Evolutionary conservation across 306 rosid genomes (phyloP), one percentile per base, ranked within the genome.

Genomic region (Astragalus glycyphyllos): DNA sequence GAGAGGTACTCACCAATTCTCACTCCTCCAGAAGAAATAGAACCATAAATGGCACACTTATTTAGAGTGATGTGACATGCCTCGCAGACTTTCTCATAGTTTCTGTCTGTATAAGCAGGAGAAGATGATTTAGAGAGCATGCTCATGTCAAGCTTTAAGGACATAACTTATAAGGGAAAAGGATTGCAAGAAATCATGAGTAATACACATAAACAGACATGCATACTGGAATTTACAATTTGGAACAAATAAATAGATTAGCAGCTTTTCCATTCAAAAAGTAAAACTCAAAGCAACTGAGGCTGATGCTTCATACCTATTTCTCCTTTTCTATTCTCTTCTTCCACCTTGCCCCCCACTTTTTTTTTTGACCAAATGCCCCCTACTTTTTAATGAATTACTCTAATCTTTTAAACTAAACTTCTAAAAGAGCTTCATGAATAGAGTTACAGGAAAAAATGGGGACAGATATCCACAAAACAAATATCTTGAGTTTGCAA

Each of bases 61-160:
- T 90, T 90, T 50, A 88, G 84, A 67, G 92, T 85, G 59, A 92
- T 88, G 68, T 90, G 80, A 71, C 96, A 90, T 8, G 86, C 83
- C 88, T 92, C 96, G 23, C 96, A 87, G 51, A 88, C 90, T 81
- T 85, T 88, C 83, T 86, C 97, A 49, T 82, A 92, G 77, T 88
- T 83, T 76, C 86, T 88, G 76, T 86, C 96, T 86, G 79, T 46
- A 87, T 65, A 51, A 46, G 42, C 57, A 73, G 35, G 63, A 38
- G 3, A 54, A 77, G 40, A 72, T 62, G 17, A 54, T 40, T 29
- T 31, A 77, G 64, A 65, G 77, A 71, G 29, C 63, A 47, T 20
- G 71, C 50, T 81, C 78, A 32, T 46, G 77, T 34, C 61, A 75
- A 64, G 61, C 31, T 75, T 71, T 56, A 26, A 12, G 51, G 73